Evolutionary conservation across 202 grass and related monocot species (phyloP).

Genomic region (Digitaria exilis): DNA sequence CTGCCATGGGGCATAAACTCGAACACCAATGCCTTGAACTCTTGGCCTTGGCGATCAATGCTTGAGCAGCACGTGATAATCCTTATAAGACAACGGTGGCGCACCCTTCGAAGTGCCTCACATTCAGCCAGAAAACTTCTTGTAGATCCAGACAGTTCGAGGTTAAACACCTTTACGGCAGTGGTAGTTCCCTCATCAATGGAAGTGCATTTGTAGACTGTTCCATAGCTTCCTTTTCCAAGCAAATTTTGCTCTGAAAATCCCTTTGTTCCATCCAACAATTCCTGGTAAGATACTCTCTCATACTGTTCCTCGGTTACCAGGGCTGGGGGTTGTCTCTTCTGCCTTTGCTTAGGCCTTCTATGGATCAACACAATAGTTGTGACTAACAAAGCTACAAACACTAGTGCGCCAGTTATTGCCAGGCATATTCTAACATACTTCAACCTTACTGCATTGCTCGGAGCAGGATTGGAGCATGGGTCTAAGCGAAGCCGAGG

Average conservation of each 20-base stretch:
- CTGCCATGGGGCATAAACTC: constrained; percentile 43
- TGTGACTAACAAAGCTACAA: background rate
- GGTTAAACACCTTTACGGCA: constrained; percentile 35
- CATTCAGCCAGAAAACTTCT: constrained; percentile 41
- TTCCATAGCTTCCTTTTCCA: constrained; percentile 20
- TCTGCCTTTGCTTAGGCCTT: background rate
- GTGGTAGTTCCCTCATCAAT: background rate
- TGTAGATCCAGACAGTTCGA: constrained; percentile 9
- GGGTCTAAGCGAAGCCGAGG: no score
- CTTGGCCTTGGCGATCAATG: constrained; percentile 22
- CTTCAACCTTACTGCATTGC: background rate
- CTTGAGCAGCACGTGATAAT: constrained; percentile 46
- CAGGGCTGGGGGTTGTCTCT: background rate
- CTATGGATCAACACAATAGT: background rate
- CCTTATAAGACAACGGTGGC: constrained; percentile 26
- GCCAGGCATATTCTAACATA: background rate
- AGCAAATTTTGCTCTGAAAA: constrained; percentile 37
- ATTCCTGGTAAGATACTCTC: constrained; percentile 29
- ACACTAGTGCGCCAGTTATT: background rate
- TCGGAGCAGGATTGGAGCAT: no score
- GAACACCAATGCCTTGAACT: constrained; percentile 42
- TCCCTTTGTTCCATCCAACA: background rate
- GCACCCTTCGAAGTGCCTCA: constrained; percentile 7
- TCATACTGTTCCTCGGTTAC: background rate
- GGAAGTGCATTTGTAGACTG: constrained; percentile 30